These are phyloP conservation scores for Podospora pseudoanserina DNA, from an alignment of 495 filamentous ascomycete species.

Conservation along the genomic window DNA sequence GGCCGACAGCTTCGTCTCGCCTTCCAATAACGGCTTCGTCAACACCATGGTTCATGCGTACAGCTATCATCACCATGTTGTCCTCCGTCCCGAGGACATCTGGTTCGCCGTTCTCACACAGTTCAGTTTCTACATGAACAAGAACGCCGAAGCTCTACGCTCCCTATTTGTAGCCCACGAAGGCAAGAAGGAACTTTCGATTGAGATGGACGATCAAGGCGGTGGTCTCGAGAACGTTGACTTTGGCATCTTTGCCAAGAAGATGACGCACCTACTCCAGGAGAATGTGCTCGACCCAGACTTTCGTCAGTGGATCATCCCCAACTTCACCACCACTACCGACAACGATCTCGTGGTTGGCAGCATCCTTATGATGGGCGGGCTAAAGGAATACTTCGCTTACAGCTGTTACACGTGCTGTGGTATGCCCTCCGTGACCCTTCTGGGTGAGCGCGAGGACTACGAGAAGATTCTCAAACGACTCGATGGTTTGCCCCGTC, in stretches of 20 bases:
- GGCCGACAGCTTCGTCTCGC: too few relatives aligned
- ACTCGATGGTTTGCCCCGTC: too few relatives aligned
- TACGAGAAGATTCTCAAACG: neutral
- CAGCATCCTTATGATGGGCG: too few relatives aligned
- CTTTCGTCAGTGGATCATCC: neutral
- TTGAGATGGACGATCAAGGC: neutral
- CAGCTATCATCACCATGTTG: neutral
- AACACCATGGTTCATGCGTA: neutral
- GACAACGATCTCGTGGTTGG: neutral
- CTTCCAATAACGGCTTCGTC: neutral
- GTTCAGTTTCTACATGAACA: neutral
- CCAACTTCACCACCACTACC: neutral
- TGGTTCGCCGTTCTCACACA: neutral
- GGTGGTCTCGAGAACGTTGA: neutral
- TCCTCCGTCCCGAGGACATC: neutral
- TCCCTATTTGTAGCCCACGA: neutral
- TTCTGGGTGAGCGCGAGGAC: neutral
- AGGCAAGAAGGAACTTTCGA: neutral
- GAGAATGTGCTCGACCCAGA: neutral
- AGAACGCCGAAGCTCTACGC: neutral
- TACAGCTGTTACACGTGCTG: neutral
- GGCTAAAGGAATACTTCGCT: neutral
- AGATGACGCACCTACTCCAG: neutral
- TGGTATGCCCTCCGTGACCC: neutral
- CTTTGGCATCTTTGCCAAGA: neutral